Evolutionary conservation across 2,329 filamentous ascomycete genomes (phyloP).

Genomic region (Graphilbum fragrans): DNA sequence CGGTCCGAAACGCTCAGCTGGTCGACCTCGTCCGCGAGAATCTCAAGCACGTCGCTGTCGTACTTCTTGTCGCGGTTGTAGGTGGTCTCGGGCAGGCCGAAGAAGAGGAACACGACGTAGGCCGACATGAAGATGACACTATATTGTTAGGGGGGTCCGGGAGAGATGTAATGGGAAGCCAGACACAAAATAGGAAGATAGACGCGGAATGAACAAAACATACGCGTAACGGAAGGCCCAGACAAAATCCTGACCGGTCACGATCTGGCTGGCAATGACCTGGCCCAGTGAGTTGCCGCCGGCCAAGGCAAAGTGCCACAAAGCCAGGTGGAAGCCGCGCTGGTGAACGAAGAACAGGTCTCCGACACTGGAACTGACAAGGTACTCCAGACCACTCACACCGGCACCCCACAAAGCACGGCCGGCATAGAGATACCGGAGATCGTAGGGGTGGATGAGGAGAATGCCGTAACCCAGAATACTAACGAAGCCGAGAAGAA

Average conservation of each 20-base stretch:
- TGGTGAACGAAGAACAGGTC: constrained; percentile 46
- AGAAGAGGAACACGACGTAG: constrained; percentile 21
- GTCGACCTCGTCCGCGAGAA: constrained; percentile 1
- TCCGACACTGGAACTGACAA: constrained; percentile 32
- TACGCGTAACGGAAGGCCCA: constrained; percentile 6
- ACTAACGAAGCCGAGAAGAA: not conserved
- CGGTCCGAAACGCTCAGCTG: not conserved
- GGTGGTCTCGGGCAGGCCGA: constrained; percentile 28
- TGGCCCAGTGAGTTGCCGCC: constrained; percentile 5
- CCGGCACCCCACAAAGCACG: constrained; percentile 2
- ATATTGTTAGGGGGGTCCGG: not conserved
- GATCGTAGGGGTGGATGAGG: not conserved
- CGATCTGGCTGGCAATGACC: constrained; percentile 6
- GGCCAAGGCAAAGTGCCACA: constrained; percentile 9
- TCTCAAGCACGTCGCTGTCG: constrained; percentile 1
- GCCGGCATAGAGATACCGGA: constrained; percentile 3
- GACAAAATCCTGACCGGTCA: constrained; percentile 1
- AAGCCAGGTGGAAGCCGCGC: constrained; percentile 20
- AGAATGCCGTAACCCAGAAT: constrained; percentile 2
- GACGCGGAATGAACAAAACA: not conserved
- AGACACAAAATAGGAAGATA: too few relatives aligned
- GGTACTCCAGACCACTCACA: constrained; percentile 3
- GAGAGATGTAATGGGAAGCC: not conserved
- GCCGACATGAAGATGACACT: not conserved
- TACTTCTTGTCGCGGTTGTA: constrained; percentile 12